Base-by-base conservation (phyloP, 2,329 filamentous ascomycete genomes). In the Malbranchea zuffiana region DNA sequence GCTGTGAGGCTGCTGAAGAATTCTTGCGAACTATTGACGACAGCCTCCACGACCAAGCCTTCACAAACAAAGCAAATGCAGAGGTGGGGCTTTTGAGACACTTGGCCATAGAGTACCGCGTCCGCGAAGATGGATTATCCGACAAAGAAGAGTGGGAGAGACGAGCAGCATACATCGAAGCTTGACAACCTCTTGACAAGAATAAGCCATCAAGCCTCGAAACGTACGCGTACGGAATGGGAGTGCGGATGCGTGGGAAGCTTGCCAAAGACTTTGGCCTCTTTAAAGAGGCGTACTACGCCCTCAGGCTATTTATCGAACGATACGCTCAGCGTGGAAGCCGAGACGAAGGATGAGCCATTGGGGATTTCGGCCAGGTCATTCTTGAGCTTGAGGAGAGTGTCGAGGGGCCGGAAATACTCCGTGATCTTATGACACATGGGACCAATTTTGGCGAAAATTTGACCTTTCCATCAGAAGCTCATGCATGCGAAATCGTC, bases 261-360 rank as follows among this genome's bases (percentile, higher is more conserved):
- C 28, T 38, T n/a, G 35, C 29, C n/a, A 38, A 38, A 18, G 35
- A 38, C 27, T 32, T 38, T 17, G 35, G 35, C 4, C 35, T 26
- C 10, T 32, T 38, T 21, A 33, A 39, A 23, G 37, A 34, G 15
- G 31, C 37, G 20, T 39, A 35, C 11, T 35, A 35, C 15, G 23
- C 37, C 5, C 26, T 39, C 10, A 39, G 35, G 18, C 20, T 33
- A 7, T 38, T 38, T 23, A 38, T 38, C 32, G 35, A 38, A 32
- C 19, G 26, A 8, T 38, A 38, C n/a, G 35, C 35, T 7, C 32
- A 32, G n/a, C 27, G 21, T 19, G 28, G 28, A 38, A 38, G 28
- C 15, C 35, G 35, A 18, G 35, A 38, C 15, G 35, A 38, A 11
- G 35, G 35, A 2, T 38, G 35, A 29, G 35, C 35, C 7, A 38